Evolutionary conservation across 2,329 filamentous ascomycete genomes (phyloP), one percentile per base, ranked within the genome.

Genomic region (Cladosporium colombiae): DNA sequence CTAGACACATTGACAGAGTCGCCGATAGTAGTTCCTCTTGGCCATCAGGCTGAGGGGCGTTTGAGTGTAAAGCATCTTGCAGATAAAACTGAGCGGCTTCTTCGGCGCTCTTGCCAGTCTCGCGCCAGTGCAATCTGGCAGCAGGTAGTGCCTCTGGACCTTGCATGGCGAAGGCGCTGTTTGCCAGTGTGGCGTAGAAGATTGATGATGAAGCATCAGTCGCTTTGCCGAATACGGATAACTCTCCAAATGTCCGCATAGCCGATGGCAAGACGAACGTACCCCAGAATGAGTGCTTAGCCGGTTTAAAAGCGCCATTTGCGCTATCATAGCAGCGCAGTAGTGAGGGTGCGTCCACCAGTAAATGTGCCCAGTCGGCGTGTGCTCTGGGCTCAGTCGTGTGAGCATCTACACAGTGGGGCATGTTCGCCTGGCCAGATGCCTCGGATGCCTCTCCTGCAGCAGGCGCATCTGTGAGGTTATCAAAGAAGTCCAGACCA

Each of bases 161-260:
- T 44, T 59, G 35, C 59, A 49, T 46, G 6, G 44, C 5, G 25
- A 52, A 50, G 5, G 59, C 59, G n/a, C 59, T 50, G 40, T 52
- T 62, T 18, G 59, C 59, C 21, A 62, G n/a, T 18, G 59, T 62
- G 11, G 44, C 33, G 59, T 62, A 62, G 27, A 62, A 62, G 6
- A 62, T 31, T 14, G 59, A 62, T 50, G 59, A 62, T 11, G 59
- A 62, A 10, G 50, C 25, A 37, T 62, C 44, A 4, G 40, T 23
- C 2, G 59, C 40, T 50, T 52, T 50, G 14, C 46, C 44, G n/a
- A 62, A 62, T 11, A 62, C 59, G 3, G 59, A 33, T 11, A 62
- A 35, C n/a, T 62, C 59, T 10, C 40, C 59, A 52, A 62, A 62
- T 16, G 44, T 62, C 3, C 59, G 44, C 59, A 62, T 62, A 21